Conservation (phyloP, 208 protist species). For the Wallacemonas sp. region DNA sequence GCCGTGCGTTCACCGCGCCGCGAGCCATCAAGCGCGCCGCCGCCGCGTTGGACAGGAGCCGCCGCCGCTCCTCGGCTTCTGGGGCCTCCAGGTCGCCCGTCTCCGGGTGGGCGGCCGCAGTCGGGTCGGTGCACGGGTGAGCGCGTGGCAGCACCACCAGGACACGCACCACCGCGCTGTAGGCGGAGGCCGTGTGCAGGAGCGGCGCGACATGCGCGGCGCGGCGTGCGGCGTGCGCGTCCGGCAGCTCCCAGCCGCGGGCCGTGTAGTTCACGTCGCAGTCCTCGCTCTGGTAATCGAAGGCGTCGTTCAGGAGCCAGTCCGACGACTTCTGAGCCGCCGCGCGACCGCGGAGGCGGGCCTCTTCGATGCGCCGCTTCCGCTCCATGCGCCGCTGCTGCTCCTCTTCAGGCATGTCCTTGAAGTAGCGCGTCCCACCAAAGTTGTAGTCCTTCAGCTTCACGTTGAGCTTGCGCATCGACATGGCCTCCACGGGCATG, state of each 20-base stretch:
- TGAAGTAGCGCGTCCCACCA: constrained; percentile 91
- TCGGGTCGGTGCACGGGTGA: too few species aligned
- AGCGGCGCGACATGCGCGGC: not conserved
- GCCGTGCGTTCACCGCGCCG: not conserved
- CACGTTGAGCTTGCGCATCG: constrained; percentile 86
- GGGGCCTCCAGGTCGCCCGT: not conserved
- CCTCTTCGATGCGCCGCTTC: constrained; percentile 68
- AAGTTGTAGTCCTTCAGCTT: constrained; percentile 93
- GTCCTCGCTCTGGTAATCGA: constrained; percentile 91
- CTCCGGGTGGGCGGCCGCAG: too few species aligned
- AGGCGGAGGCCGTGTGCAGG: not conserved
- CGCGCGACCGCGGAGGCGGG: constrained; percentile 29
- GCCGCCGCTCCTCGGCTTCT: constrained; percentile 23
- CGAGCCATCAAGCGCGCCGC: constrained; percentile 22
- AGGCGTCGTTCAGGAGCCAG: constrained; percentile 82
- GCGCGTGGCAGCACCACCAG: constrained; percentile 41
- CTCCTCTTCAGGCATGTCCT: constrained; percentile 83
- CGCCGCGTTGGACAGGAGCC: constrained; percentile 37
- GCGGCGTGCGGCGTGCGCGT: constrained; percentile 34
- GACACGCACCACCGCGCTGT: constrained; percentile 15
- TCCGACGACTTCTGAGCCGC: constrained; percentile 16
- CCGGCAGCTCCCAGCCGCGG: constrained; percentile 48
- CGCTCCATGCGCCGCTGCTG: constrained; percentile 59
- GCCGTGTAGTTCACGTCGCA: constrained; percentile 56
- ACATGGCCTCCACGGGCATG: constrained; percentile 72